phyloP scores from a whole-genome alignment of 2,329 filamentous ascomycete species.

The Colletotrichum navitas region DNA sequence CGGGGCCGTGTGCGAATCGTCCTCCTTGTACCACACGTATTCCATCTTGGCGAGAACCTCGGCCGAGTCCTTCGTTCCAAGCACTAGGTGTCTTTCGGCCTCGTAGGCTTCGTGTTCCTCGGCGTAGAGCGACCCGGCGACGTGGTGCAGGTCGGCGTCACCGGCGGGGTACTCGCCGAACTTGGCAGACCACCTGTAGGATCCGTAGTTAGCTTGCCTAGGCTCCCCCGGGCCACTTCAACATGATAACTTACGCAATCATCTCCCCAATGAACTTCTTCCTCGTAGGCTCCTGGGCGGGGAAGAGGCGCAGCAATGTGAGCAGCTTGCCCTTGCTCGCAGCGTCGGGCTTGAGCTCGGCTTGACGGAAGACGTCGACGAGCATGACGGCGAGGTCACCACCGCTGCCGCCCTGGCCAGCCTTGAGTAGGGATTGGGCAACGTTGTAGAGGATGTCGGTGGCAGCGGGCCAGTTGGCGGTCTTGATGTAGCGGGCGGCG shows the following conservation, averaged over 20 bases:
- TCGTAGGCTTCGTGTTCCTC: slow-evolving; percentile 94
- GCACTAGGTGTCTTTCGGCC: slow-evolving; percentile 87
- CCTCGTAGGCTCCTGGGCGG: slow-evolving; percentile 85
- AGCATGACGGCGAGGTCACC: slow-evolving; percentile 90
- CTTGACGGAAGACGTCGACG: slow-evolving; percentile 91
- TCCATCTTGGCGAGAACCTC: slow-evolving; percentile 85
- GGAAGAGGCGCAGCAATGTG: slow-evolving; percentile 84
- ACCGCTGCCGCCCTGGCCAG: slow-evolving; percentile 93
- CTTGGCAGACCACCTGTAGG: slow-evolving; percentile 82
- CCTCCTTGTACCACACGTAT: slow-evolving; percentile 92
- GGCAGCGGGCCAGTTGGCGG: slow-evolving; percentile 84
- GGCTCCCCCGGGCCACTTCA: not conserved
- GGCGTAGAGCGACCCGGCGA: slow-evolving; percentile 88
- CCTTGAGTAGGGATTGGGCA: slow-evolving; percentile 86
- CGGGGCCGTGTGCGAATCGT: slow-evolving; percentile 88
- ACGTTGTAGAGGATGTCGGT: slow-evolving; percentile 89
- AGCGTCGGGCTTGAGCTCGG: slow-evolving; percentile 82
- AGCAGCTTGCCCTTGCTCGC: slow-evolving; percentile 80
- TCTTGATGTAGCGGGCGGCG: slow-evolving; percentile 92
- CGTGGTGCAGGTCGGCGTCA: slow-evolving; percentile 94
- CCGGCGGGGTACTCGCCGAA: slow-evolving; percentile 90
- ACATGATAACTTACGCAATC: slow-evolving; percentile 69
- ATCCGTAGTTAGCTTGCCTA: slow-evolving; percentile 18
- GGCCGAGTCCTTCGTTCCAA: slow-evolving; percentile 91
- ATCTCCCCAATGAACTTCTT: slow-evolving; percentile 94